Base-by-base conservation (phyloP, 768 basidiomycete species). In the Boletus reticulatus region DNA sequence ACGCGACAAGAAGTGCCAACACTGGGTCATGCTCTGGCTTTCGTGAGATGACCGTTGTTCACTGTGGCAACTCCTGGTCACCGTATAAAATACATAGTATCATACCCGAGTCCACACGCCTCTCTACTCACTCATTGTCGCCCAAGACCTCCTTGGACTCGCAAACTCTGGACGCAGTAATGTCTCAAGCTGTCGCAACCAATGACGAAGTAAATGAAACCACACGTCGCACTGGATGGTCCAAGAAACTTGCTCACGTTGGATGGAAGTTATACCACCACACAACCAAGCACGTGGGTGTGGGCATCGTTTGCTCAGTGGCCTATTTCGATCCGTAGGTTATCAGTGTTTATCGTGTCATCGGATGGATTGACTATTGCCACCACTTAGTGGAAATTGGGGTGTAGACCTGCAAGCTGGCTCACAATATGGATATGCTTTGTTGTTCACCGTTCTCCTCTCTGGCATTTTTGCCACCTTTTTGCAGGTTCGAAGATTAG, bases 361-460 rank as follows among this genome's bases (percentile, higher is more conserved):
- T 36, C 43, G 19, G 20, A 16, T 48, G 16, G 12, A 12, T 43
- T 59, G 38, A 55, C 44, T 37, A 41, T 42, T 27, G 44, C 32
- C 36, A 32, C 38, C 29, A 24, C 5, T 16, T 51, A 88, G 87
- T 19, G 90, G 92, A 29, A 95, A 94, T 65, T 94, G 92, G 93
- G 84, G 88, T 17, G 92, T 94, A 16, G 93, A 94, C 73, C 75
- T 95, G 9, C 87, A 91, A 71, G 93, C 93, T 1, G 93, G 93
- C 11, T 88, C 89, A 19, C 70, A 85, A 53, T 95, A 81, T 67
- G 94, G 95, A 1, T 97, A 96, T 72, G 82, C 81, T 56, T 78
- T 95, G 14, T 80, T 98, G 31, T 95, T 96, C 71, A 78, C 92
- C 16, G 86, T 98, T 12, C 79, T 97, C 7, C 68, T 97, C 19